Conservation (phyloP, 495 filamentous ascomycete genomes). For the Staphylotrichum tortipilum region DNA sequence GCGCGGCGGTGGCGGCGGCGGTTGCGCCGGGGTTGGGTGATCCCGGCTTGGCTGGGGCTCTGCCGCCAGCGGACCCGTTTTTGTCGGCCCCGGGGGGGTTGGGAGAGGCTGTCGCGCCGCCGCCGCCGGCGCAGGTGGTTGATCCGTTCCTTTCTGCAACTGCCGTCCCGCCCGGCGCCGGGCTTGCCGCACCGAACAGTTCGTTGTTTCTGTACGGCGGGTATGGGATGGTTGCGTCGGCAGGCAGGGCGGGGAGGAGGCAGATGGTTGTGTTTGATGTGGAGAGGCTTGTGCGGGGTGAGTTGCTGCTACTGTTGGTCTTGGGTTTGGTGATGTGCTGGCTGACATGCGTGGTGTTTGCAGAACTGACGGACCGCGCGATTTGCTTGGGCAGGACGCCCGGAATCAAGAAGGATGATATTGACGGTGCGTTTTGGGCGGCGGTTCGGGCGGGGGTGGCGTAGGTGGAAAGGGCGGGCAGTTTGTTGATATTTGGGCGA, state of each 20-base stretch:
- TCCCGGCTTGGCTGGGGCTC: too few species aligned
- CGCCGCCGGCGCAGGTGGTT: too few species aligned
- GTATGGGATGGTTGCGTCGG: neutral
- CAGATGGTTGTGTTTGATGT: constrained; percentile 25
- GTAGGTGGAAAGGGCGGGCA: neutral
- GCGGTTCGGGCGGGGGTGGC: constrained; percentile 2
- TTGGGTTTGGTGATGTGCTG: neutral
- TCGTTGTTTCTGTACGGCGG: too few species aligned
- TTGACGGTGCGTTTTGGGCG: constrained; percentile 48
- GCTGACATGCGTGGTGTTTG: neutral
- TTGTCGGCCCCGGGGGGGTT: too few species aligned
- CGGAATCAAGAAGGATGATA: constrained; percentile 50
- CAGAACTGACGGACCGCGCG: constrained; percentile 23
- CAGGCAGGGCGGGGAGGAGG: too few species aligned
- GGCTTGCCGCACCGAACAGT: too few species aligned
- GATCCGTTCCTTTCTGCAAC: too few species aligned
- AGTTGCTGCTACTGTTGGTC: neutral
- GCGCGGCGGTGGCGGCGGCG: too few species aligned
- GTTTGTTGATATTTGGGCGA: neutral
- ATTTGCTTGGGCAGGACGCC: constrained; percentile 56
- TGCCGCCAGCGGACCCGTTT: too few species aligned
- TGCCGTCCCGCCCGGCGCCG: too few species aligned
- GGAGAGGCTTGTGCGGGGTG: constrained; percentile 20
- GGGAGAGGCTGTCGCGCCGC: too few species aligned
- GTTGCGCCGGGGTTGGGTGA: too few species aligned